Conservation (phyloP, 1,284 basidiomycete species). For the Fistulinella staudtii region DNA sequence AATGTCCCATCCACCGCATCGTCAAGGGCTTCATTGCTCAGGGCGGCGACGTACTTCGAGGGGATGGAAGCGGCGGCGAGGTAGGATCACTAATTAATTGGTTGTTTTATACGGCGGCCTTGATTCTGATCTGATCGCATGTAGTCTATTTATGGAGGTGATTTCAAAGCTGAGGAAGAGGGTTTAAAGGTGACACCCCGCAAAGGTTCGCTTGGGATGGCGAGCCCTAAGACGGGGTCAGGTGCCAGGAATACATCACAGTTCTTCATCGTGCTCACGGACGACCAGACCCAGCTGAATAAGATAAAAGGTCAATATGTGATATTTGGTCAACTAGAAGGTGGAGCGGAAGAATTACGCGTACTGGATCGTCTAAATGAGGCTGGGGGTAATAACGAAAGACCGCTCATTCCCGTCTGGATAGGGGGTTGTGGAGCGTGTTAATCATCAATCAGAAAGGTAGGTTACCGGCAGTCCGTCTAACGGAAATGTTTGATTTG, state of each 20-base stretch:
- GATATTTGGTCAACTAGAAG: conserved; percentile 39
- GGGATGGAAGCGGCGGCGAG: conserved; percentile 50
- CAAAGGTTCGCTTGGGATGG: conserved; percentile 46
- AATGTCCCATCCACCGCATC: conserved; percentile 43
- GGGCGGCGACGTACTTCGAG: conserved; percentile 48
- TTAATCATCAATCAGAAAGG: conserved; percentile 3
- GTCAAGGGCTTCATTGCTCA: conserved; percentile 47
- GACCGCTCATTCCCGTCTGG: conserved; percentile 40
- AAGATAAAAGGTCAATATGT: conserved; percentile 49
- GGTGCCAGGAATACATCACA: conserved; percentile 45
- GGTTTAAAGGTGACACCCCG: conserved; percentile 38
- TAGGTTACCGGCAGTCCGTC: conserved; percentile 6
- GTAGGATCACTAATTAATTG: conserved; percentile 21
- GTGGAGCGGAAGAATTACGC: conserved; percentile 33
- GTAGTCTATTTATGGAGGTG: conserved; percentile 47
- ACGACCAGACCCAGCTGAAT: conserved; percentile 37
- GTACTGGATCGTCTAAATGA: conserved; percentile 37
- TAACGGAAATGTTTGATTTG: neutral
- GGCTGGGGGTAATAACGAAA: conserved; percentile 35
- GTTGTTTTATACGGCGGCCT: neutral
- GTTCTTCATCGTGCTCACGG: conserved; percentile 47
- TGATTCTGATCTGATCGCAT: conserved; percentile 13
- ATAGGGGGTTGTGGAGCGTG: conserved; percentile 38
- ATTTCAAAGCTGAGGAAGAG: conserved; percentile 48
- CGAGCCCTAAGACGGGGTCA: conserved; percentile 40